Conservation (phyloP, 2,329 filamentous ascomycete species). For the Cryphonectria carpinicola region DNA sequence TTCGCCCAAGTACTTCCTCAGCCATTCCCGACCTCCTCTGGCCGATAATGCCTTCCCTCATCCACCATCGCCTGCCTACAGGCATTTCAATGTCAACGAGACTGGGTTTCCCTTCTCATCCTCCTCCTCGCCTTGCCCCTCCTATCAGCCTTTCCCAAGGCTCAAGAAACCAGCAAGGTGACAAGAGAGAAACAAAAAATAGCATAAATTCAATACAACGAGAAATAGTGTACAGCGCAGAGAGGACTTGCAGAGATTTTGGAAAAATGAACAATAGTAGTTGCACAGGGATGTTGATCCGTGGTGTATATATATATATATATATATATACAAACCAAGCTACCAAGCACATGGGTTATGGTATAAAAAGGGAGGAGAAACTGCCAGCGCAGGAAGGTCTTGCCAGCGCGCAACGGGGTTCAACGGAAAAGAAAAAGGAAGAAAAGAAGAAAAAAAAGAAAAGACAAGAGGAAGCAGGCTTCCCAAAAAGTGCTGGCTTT, state of each 20-base stretch:
- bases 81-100: background rate
- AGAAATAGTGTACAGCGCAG: background rate
- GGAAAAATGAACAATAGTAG: background rate
- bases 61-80: background rate
- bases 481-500: conserved; percentile 9
- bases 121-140: background rate
- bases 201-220: background rate
- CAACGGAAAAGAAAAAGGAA: background rate
- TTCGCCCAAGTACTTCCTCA: background rate
- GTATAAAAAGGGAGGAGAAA: background rate
- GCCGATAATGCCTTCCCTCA: background rate
- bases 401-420: conserved; percentile 4
- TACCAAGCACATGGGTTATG: background rate
- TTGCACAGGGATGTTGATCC: conserved; percentile 8
- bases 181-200: background rate
- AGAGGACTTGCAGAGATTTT: background rate
- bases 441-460: background rate
- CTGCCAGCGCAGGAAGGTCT: background rate
- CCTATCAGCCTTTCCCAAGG: background rate
- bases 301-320: background rate
- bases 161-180: background rate
- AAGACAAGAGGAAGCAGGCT: background rate
- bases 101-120: background rate
- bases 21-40: background rate
- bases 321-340: background rate